Percentiles rank a stretch among this genome's conserved stretches.
These are phyloP conservation scores for Boletus sensibilis DNA, from an alignment of 768 basidiomycete species.

Conservation along the genomic window DNA sequence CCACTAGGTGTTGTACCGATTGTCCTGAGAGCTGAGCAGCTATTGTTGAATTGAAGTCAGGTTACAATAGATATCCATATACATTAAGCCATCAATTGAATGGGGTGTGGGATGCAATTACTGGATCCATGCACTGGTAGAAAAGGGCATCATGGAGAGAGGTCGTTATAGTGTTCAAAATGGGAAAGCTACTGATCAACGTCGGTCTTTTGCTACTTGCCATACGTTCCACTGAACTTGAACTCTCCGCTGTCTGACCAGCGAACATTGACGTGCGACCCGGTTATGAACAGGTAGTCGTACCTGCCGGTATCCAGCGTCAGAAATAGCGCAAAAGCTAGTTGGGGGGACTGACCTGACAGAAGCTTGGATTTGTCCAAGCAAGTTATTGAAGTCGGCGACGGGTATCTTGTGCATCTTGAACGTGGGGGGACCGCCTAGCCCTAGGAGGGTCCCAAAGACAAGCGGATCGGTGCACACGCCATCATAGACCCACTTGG, in stretches of 20 bases:
- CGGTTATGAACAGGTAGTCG: constrained; percentile 37
- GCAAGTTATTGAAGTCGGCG: constrained; percentile 33
- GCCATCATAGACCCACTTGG: constrained; percentile 54
- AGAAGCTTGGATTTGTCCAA: constrained; percentile 37
- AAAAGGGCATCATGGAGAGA: background rate
- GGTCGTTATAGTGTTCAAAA: background rate
- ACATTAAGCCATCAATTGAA: background rate
- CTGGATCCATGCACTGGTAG: background rate
- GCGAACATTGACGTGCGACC: constrained; percentile 43
- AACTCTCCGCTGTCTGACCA: constrained; percentile 53
- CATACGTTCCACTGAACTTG: constrained; percentile 55
- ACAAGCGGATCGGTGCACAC: constrained; percentile 47
- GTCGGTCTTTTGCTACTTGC: constrained; percentile 10
- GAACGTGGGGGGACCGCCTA: constrained; percentile 46
- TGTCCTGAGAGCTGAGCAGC: constrained; percentile 19
- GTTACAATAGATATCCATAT: background rate
- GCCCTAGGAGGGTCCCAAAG: constrained; percentile 45
- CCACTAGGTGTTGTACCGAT: constrained; percentile 28
- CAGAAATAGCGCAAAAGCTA: background rate
- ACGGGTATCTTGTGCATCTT: constrained; percentile 47
- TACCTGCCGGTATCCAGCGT: constrained; percentile 34
- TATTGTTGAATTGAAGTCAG: constrained; percentile 6
- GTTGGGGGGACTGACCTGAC: constrained; percentile 33
- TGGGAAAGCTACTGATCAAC: background rate
- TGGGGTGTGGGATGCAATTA: background rate